Evolutionary conservation across 1,139 yeast species (phyloP).

Genomic region (Scheffersomyces titani): DNA sequence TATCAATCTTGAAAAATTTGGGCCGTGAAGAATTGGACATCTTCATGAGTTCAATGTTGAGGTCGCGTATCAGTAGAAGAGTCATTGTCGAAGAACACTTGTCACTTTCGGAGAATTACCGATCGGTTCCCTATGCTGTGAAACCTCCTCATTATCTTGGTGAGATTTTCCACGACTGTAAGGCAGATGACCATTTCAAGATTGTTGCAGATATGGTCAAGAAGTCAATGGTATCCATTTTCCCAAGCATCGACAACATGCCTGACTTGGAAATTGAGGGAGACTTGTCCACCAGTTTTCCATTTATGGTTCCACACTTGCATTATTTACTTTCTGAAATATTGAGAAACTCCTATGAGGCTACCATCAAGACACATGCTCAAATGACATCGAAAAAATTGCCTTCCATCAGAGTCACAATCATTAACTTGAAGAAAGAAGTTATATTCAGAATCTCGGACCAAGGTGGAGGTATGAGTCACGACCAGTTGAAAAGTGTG

Average conservation of each 20-base stretch:
- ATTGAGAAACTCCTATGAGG: conserved; percentile 79
- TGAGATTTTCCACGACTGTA: conserved; percentile 78
- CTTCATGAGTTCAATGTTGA: conserved; percentile 71
- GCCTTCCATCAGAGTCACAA: conserved; percentile 72
- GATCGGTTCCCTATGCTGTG: conserved; percentile 40
- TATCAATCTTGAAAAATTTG: conserved; percentile 62
- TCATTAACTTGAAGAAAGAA: conserved; percentile 65
- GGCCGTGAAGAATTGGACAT: conserved; percentile 66
- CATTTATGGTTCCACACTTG: conserved; percentile 82
- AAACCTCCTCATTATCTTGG: conserved; percentile 77
- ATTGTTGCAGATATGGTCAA: conserved; percentile 53
- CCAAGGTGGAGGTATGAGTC: conserved; percentile 82
- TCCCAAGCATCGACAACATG: conserved; percentile 58
- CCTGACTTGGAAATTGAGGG: conserved; percentile 81
- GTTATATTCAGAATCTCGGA: conserved; percentile 81
- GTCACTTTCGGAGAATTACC: conserved; percentile 68
- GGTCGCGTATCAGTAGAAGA: conserved; percentile 87
- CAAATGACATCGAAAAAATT: conserved; percentile 34
- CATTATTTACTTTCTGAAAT: conserved; percentile 87
- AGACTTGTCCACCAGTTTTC: conserved; percentile 60
- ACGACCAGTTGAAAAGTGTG: conserved; percentile 56
- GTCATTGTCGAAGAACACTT: conserved; percentile 90
- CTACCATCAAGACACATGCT: conserved; percentile 57
- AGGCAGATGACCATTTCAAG: conserved; percentile 66
- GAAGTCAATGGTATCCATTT: conserved; percentile 44